Evolutionary conservation across 257 asterid species (phyloP).

Genomic region (Plantago elongata): DNA sequence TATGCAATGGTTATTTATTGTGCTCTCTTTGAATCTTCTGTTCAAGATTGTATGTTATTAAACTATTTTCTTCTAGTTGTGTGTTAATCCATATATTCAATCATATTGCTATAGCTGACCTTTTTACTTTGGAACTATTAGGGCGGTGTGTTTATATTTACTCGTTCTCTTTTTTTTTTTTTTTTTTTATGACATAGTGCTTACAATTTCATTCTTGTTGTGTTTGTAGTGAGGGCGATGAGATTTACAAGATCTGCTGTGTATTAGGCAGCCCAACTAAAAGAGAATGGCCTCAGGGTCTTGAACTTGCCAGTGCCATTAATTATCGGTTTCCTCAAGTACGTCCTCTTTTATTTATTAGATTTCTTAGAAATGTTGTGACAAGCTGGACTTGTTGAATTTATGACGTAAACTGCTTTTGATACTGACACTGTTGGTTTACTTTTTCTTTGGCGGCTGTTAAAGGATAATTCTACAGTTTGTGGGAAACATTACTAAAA

Average conservation of each 20-base stretch:
- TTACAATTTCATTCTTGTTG: constrained; percentile 12
- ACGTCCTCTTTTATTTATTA: constrained; percentile 17
- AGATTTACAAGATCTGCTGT: constrained; percentile 83
- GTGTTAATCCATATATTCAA: not conserved
- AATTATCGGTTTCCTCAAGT: constrained; percentile 85
- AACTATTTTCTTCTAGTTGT: not conserved
- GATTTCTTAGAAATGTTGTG: no score
- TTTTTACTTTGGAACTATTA: not conserved
- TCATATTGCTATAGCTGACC: no score
- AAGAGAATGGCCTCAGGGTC: constrained; percentile 75
- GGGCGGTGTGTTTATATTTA: not conserved
- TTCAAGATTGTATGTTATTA: not conserved
- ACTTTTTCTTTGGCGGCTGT: no score
- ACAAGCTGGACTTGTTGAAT: not conserved
- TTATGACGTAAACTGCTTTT: not conserved
- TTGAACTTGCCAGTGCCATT: constrained; percentile 71
- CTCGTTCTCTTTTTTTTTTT: no score
- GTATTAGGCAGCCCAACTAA: constrained; percentile 77
- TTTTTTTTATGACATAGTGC: not conserved
- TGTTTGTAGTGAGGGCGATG: constrained; percentile 80
- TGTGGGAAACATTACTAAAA: no score
- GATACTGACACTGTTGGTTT: no score
- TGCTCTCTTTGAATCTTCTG: not conserved
- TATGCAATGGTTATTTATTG: constrained; percentile 12
- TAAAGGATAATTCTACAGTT: no score